Conservation (phyloP, 805 yeast species). For the Scheffersomyces ergatensis region DNA sequence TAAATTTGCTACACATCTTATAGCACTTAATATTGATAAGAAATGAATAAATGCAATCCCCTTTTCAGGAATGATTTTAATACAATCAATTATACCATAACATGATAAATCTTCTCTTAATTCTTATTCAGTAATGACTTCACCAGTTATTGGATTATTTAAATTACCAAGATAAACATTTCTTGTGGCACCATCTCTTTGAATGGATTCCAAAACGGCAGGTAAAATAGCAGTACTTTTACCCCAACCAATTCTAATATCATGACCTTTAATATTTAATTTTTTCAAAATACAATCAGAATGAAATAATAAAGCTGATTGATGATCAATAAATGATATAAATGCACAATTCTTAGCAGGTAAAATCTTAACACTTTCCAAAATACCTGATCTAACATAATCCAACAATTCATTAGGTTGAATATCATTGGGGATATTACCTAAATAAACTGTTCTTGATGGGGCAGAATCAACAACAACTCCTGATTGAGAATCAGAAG, state of each 20-base stretch:
- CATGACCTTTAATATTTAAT: slow-evolving; percentile 74
- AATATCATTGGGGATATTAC: slow-evolving; percentile 80
- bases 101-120: slow-evolving; percentile 62
- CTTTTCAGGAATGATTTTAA: slow-evolving; percentile 75
- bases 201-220: slow-evolving; percentile 70
- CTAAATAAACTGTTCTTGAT: slow-evolving; percentile 85
- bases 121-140: slow-evolving; percentile 57
- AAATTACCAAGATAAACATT: slow-evolving; percentile 87
- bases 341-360: slow-evolving; percentile 88
- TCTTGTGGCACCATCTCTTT: slow-evolving; percentile 87
- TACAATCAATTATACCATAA: slow-evolving; percentile 82
- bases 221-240: slow-evolving; percentile 73
- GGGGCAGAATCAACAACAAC: slow-evolving; percentile 41
- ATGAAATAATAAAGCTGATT: slow-evolving; percentile 86
- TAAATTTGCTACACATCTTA: slow-evolving; percentile 75
- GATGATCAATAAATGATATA: slow-evolving; percentile 83
- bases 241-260: slow-evolving; percentile 92
- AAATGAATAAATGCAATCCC: slow-evolving; percentile 92
- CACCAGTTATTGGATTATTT: slow-evolving; percentile 52
- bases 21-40: slow-evolving; percentile 81
- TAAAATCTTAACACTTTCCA: slow-evolving; percentile 75
- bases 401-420: slow-evolving; percentile 80
- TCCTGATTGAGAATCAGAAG: slow-evolving; percentile 2
- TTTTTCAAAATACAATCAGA: slow-evolving; percentile 89
- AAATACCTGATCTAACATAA: slow-evolving; percentile 87